Conservation (phyloP, 2,329 filamentous ascomycete genomes). For the Aspergillaceae sp. region DNA sequence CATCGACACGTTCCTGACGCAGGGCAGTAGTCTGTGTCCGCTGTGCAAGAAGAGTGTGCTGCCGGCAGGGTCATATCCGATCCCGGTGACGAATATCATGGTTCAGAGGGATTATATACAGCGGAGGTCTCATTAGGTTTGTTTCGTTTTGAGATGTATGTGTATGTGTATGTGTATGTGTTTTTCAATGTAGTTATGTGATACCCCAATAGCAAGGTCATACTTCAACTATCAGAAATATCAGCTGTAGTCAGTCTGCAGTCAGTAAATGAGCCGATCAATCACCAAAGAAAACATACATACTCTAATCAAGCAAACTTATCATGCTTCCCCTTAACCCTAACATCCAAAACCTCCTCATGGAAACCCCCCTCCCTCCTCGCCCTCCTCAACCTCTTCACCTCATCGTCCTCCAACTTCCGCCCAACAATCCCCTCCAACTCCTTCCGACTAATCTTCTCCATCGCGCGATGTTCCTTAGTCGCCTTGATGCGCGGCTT, state of each 20-base stretch:
- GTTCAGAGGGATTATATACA: constrained; percentile 70
- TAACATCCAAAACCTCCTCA: constrained; percentile 74
- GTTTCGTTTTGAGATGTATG: too few species aligned
- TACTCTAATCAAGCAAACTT: constrained; percentile 51
- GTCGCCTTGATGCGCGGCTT: constrained; percentile 72
- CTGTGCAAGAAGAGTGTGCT: constrained; percentile 80
- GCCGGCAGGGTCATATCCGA: constrained; percentile 57
- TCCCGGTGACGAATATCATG: constrained; percentile 72
- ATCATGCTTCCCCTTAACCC: constrained; percentile 88
- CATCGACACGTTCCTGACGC: constrained; percentile 72
- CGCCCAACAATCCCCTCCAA: constrained; percentile 73
- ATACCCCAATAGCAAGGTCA: background rate
- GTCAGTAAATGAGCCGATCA: constrained; percentile 3
- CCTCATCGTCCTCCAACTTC: constrained; percentile 73
- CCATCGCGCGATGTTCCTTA: constrained; percentile 73
- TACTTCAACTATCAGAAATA: too few species aligned
- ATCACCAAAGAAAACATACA: background rate
- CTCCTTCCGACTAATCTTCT: constrained; percentile 80
- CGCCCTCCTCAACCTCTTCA: constrained; percentile 71
- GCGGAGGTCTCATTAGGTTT: constrained; percentile 23
- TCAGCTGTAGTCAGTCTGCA: background rate
- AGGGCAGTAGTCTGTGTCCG: constrained; percentile 78
- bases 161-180: background rate
- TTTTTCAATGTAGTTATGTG: background rate
- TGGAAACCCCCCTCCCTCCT: constrained; percentile 82